phyloP scores from a whole-genome alignment of 495 filamentous ascomycete species.

The Penicillium lividum region DNA sequence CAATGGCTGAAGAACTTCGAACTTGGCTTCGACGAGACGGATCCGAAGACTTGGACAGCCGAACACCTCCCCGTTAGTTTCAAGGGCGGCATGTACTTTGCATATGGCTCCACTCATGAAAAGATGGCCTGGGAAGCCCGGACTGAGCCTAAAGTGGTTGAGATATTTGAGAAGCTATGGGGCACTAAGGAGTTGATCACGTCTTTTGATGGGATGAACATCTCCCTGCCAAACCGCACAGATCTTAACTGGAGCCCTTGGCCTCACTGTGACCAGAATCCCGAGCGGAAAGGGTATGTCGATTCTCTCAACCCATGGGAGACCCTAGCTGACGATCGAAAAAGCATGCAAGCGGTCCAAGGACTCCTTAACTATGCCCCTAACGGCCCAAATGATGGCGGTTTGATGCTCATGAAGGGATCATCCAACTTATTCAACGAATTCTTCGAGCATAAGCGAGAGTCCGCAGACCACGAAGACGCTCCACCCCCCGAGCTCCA shows the following conservation, averaged over 20 bases:
- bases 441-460: constrained; percentile 33
- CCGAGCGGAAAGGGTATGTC: constrained; percentile 32
- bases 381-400: constrained; percentile 44
- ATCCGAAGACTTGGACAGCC: constrained; percentile 39
- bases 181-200: constrained; percentile 39
- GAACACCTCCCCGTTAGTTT: constrained; percentile 41
- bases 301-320: neutral
- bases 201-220: constrained; percentile 44
- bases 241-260: constrained; percentile 34
- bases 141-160: constrained; percentile 41
- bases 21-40: constrained; percentile 38
- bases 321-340: neutral
- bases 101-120: constrained; percentile 30
- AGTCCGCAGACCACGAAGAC: constrained; percentile 34
- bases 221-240: constrained; percentile 34
- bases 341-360: constrained; percentile 10
- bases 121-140: constrained; percentile 38
- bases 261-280: constrained; percentile 46
- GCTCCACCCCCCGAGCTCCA: constrained; percentile 35
- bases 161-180: constrained; percentile 43
- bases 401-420: constrained; percentile 43
- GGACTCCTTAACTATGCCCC: constrained; percentile 36
- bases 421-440: constrained; percentile 38
- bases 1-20: constrained; percentile 44
- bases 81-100: constrained; percentile 40